These are phyloP conservation scores for Brassica hybrid DNA, from an alignment of 441 rosid species.

Conservation along the genomic window DNA sequence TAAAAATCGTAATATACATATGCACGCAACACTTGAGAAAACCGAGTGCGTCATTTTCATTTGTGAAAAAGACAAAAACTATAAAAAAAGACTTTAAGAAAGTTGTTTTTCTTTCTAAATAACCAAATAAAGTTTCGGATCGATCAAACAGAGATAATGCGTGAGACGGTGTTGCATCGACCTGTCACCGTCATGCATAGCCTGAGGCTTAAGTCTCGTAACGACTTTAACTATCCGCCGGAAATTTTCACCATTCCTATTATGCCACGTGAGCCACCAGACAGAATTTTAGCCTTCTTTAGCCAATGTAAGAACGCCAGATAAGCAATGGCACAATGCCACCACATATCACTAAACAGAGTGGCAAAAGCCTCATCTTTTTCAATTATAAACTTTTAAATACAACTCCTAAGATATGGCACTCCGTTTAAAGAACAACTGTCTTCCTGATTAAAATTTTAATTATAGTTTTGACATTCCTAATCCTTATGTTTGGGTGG, in stretches of 20 bases:
- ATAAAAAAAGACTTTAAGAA: not conserved
- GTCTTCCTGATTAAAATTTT: slow-evolving; percentile 2
- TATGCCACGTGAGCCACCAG: slow-evolving; percentile 28
- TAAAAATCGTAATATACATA: not conserved
- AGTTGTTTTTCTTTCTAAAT: not conserved
- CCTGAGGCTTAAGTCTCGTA: slow-evolving; percentile 41
- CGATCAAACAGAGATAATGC: not conserved
- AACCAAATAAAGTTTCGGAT: not conserved
- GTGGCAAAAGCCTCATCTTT: not conserved
- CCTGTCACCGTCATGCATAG: slow-evolving; percentile 24
- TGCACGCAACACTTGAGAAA: not conserved
- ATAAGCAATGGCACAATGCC: slow-evolving; percentile 26
- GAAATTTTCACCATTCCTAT: slow-evolving; percentile 19
- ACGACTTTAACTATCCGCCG: slow-evolving; percentile 43
- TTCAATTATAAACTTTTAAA: not conserved
- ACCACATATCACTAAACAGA: slow-evolving; percentile 11
- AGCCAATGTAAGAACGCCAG: slow-evolving; percentile 34
- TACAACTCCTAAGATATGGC: slow-evolving; percentile 27
- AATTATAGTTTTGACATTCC: slow-evolving; percentile 16
- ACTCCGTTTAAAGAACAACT: slow-evolving; percentile 24
- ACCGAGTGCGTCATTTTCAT: not conserved
- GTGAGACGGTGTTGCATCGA: slow-evolving; percentile 10
- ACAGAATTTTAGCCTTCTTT: slow-evolving; percentile 1
- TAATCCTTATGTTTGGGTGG: slow-evolving; percentile 1
- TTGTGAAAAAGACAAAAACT: not conserved